Conservation (phyloP, 176 grass and related monocot species). For the Avena insularis region DNA sequence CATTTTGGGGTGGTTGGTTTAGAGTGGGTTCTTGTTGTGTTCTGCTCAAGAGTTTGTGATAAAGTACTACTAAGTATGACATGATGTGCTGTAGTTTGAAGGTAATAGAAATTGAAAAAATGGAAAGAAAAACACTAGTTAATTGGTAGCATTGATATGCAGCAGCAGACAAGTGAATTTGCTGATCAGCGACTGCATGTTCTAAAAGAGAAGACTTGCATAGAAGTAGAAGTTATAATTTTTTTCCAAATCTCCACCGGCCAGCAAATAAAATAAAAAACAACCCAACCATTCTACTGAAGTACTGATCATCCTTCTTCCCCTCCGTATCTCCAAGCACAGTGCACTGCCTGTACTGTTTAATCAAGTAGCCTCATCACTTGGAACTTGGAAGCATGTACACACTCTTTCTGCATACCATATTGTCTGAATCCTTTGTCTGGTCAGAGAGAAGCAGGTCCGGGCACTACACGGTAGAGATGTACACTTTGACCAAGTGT, state of each 20-base stretch:
- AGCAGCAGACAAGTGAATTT: background rate
- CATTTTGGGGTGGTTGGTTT: conserved; percentile 36
- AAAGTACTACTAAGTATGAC: background rate
- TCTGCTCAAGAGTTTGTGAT: conserved; percentile 22
- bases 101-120: conserved; percentile 12
- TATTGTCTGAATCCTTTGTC: conserved; percentile 38
- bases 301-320: conserved; percentile 5
- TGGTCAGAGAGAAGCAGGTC: conserved; percentile 62
- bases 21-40: conserved; percentile 36
- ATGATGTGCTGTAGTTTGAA: conserved; percentile 9
- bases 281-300: background rate
- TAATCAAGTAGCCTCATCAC: conserved; percentile 41
- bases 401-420: conserved; percentile 44
- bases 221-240: conserved; percentile 3
- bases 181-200: background rate
- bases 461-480: conserved; percentile 38
- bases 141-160: background rate
- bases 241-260: background rate
- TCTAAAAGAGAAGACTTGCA: background rate
- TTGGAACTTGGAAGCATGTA: conserved; percentile 17
- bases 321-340: conserved; percentile 1
- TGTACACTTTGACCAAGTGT: conserved; percentile 60
- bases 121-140: background rate
- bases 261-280: background rate
- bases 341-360: conserved; percentile 27